phyloP scores from a whole-genome alignment of 208 protist species.

The Trypanosoma brucei region DNA sequence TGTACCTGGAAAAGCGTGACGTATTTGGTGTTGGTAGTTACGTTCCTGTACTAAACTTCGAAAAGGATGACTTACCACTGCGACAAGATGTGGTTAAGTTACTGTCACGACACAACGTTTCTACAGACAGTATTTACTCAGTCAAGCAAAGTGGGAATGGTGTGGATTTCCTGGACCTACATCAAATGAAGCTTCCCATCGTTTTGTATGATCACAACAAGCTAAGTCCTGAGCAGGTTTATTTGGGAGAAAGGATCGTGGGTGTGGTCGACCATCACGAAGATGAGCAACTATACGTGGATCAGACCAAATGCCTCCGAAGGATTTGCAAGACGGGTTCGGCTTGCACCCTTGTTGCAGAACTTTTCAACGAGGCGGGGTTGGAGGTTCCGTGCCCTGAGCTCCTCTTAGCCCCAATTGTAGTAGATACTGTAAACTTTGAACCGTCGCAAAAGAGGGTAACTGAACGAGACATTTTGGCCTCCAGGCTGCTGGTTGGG shows the following conservation, averaged over 20 bases:
- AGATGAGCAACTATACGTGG: slow-evolving; percentile 60
- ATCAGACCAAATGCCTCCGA: slow-evolving; percentile 29
- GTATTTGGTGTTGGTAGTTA: slow-evolving; percentile 31
- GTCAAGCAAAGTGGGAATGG: slow-evolving; percentile 15
- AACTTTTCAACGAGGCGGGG: slow-evolving; percentile 39
- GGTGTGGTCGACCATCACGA: slow-evolving; percentile 84
- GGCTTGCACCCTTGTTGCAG: slow-evolving; percentile 72
- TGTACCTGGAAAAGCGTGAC: slow-evolving; percentile 40
- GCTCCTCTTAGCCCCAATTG: slow-evolving; percentile 66
- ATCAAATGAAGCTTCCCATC: slow-evolving; percentile 20
- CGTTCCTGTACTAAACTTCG: slow-evolving; percentile 78
- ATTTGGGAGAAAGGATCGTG: slow-evolving; percentile 33
- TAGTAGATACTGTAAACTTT: slow-evolving; percentile 85
- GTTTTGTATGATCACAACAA: slow-evolving; percentile 88
- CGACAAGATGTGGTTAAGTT: slow-evolving; percentile 67
- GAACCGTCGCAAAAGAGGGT: slow-evolving; percentile 66
- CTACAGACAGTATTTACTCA: slow-evolving; percentile 35
- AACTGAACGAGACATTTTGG: slow-evolving; percentile 56
- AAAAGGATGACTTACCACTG: slow-evolving; percentile 59
- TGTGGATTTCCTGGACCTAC: slow-evolving; percentile 33
- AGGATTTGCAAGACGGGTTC: slow-evolving; percentile 57
- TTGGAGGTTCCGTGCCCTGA: slow-evolving; percentile 43
- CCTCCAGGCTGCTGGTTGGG: slow-evolving; percentile 41
- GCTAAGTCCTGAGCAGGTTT: slow-evolving; percentile 35
- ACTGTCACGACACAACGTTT: slow-evolving; percentile 42